Evolutionary conservation across 2,329 filamentous ascomycete genomes (phyloP).

Genomic region (Stachybotrys chlorohalonatus): DNA sequence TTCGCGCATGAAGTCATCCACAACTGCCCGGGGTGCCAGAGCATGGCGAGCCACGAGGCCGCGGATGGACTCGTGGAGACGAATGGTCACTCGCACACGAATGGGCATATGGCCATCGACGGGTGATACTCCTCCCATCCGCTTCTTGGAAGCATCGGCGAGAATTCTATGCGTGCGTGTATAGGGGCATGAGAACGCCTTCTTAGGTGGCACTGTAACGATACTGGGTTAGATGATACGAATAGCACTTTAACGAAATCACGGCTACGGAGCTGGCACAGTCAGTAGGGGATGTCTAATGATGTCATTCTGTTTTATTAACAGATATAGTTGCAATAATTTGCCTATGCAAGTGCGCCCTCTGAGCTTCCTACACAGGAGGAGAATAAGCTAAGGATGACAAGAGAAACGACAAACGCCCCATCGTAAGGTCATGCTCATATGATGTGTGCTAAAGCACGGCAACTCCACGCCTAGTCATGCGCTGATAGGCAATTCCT

Average conservation of each 20-base stretch:
- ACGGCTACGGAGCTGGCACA: neutral
- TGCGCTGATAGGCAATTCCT: neutral
- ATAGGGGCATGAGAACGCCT: too few species aligned
- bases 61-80: constrained; percentile 10
- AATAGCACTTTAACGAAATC: neutral
- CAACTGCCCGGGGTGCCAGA: constrained; percentile 87
- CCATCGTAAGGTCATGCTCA: neutral
- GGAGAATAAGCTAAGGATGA: neutral
- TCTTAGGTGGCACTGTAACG: neutral
- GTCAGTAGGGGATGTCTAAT: neutral
- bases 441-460: neutral
- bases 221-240: neutral
- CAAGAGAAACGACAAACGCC: neutral
- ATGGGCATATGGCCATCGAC: constrained; percentile 38
- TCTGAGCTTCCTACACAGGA: neutral
- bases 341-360: neutral
- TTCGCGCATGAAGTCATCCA: constrained; percentile 92
- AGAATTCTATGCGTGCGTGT: too few species aligned
- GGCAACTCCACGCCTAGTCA: neutral
- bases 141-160: neutral
- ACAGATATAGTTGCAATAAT: neutral
- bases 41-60: constrained; percentile 22
- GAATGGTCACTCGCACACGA: constrained; percentile 22
- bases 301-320: neutral
- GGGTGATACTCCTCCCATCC: constrained; percentile 8